Evolutionary conservation across 2,329 filamentous ascomycete genomes (phyloP).

Genomic region (Zymoseptoria crescenta): DNA sequence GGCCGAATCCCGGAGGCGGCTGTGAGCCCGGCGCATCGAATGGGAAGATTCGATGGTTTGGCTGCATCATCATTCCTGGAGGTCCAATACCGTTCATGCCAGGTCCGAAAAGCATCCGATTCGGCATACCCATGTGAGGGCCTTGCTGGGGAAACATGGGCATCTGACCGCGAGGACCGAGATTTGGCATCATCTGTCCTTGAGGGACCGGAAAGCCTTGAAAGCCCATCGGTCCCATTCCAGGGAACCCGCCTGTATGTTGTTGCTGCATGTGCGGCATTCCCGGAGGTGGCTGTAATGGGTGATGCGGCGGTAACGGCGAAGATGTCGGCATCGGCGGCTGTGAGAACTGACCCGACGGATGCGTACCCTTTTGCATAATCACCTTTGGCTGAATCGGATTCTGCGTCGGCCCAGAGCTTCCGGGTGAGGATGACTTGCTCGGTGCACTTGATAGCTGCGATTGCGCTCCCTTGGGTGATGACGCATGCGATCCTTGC

Average conservation of each 20-base stretch:
- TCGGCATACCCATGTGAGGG: conserved; percentile 41
- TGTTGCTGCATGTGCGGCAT: conserved; percentile 41
- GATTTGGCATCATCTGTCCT: conserved; percentile 45
- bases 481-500: conserved; percentile 62
- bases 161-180: conserved; percentile 46
- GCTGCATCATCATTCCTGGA: conserved; percentile 47
- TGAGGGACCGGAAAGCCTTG: conserved; percentile 47
- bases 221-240: conserved; percentile 49
- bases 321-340: conserved; percentile 14
- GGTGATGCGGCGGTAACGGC: conserved; percentile 43
- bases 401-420: conserved; percentile 54
- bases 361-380: conserved; percentile 51
- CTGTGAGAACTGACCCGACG: conserved; percentile 45
- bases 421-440: conserved; percentile 52
- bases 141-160: conserved; percentile 48
- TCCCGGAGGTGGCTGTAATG: conserved; percentile 48
- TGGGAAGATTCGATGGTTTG: conserved; percentile 47
- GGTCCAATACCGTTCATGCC: conserved; percentile 46
- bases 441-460: conserved; percentile 41
- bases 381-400: conserved; percentile 58
- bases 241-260: conserved; percentile 35
- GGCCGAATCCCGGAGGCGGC: conserved; percentile 47
- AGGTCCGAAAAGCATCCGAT: conserved; percentile 31
- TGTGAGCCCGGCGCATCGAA: conserved; percentile 38
- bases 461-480: conserved; percentile 55